phyloP scores from a whole-genome alignment of 164 flowering plant genomes.

The Tetrastigma voinierianum region DNA sequence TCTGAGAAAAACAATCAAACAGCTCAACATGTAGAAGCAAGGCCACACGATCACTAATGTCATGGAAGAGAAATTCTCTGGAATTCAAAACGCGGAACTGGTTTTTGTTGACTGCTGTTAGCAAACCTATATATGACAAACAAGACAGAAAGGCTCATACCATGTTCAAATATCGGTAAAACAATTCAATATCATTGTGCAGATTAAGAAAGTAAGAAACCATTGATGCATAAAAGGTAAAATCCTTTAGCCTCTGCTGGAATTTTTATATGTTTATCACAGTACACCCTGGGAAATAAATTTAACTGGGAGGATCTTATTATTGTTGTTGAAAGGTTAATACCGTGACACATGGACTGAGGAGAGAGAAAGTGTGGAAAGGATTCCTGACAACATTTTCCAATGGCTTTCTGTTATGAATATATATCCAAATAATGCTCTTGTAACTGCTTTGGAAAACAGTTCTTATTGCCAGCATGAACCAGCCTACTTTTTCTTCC shows the following conservation, averaged over 20 bases:
- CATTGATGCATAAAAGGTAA: too few species aligned
- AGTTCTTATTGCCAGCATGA: too few species aligned
- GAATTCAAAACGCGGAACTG: constrained; percentile 19
- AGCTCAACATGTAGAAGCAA: constrained; percentile 26
- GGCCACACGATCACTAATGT: constrained; percentile 28
- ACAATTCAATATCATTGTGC: neutral
- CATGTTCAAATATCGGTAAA: neutral
- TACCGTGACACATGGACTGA: too few species aligned
- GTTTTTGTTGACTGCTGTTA: constrained; percentile 21
- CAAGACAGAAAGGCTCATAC: too few species aligned
- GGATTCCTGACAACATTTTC: too few species aligned
- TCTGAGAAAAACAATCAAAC: constrained; percentile 12
- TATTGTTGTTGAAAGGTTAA: neutral
- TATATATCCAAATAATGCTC: too few species aligned
- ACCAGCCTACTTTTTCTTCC: too few species aligned
- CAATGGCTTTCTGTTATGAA: too few species aligned
- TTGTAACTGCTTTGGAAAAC: too few species aligned
- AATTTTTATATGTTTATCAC: too few species aligned
- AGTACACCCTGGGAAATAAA: neutral
- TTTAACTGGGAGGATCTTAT: neutral
- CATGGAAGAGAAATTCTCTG: constrained; percentile 21
- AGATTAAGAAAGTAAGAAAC: neutral
- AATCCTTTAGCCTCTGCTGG: too few species aligned
- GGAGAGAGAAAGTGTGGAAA: too few species aligned
- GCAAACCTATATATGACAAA: constrained; percentile 23